Percentiles rank a stretch among this genome's conserved stretches.
Evolutionary conservation across 257 asterid genomes (phyloP).

Genomic region (Solanum arcanum): DNA sequence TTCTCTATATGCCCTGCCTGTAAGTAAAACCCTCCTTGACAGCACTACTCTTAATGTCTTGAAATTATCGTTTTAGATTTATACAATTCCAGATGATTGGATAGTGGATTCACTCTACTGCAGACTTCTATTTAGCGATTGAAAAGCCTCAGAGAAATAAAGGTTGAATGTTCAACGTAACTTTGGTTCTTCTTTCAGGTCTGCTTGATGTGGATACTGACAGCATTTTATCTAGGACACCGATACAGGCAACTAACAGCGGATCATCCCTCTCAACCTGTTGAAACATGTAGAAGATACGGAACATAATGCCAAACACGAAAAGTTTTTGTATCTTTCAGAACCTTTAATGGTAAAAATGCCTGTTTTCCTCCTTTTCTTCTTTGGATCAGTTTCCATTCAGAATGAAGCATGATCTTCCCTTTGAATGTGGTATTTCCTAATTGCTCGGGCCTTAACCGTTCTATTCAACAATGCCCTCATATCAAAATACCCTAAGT

Average conservation of each 20-base stretch:
- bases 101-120: neutral
- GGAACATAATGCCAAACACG: neutral
- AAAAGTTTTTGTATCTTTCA: neutral
- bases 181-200: constrained; percentile 30
- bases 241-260: constrained; percentile 54
- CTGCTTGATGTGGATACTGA: constrained; percentile 56
- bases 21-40: constrained; percentile 18
- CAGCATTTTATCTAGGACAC: constrained; percentile 63
- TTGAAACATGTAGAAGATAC: constrained; percentile 12
- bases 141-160: neutral
- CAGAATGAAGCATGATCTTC: neutral
- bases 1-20: constrained; percentile 73
- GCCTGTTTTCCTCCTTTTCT: neutral
- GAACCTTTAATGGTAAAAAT: neutral
- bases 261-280: constrained; percentile 25
- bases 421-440: neutral
- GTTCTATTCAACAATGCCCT: neutral
- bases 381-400: neutral
- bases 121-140: neutral
- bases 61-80: neutral
- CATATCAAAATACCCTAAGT: neutral
- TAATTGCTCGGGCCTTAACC: neutral
- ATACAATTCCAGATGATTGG: neutral
- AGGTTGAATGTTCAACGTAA: neutral
- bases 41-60: neutral